Base-by-base conservation (phyloP, 139 green algal genomes). In the Penium margaritaceum region DNA sequence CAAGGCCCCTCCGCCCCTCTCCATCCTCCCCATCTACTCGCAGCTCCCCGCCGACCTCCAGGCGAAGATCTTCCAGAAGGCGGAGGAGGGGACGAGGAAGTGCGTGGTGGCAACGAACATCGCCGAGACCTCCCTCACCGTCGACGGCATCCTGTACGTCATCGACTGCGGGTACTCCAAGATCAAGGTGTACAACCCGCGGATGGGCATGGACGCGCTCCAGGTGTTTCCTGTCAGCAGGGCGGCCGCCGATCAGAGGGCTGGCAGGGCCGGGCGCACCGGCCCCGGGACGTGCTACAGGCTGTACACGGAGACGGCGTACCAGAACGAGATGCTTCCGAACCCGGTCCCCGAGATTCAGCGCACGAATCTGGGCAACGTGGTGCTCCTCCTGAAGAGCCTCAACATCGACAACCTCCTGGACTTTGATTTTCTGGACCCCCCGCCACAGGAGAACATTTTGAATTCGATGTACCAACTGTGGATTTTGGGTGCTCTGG, bases 341-440 rank as follows among this genome's bases (percentile, higher is more conserved):
- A 83, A 74, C 0, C 67, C 79, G 15, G 74, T 85, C 27, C 81
- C 81, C 21, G 81, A 86, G 53, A 86, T 86, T 38, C 81, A 86
- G 66, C 70, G 81, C 38, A 84, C 79, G 2, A 86, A 86, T 69
- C 54, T 86, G 21, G 74, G 74, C 1, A 83, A 72, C 33, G 76
- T 75, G 57, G 67, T 81, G 21, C 69, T 87, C 35, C 68, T 75
- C 43, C 63, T 87, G 63, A 87, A 87, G 67, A 58, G 63, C 1
- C 95, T 98, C 88, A 93, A 92, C 74, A 97, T 98, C 84, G 95
- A 97, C 77, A 91, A 98, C 83, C 84, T 98, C 44, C 81, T 97
- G 43, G 86, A 86, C 64, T 98, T 98, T 78, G 92, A 97, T 86
- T 83, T 83, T 53, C 67, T 83, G 74, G 77, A 83, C 74, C 77